Conservation (phyloP, 805 yeast genomes). For the Teunomyces pallodes region DNA sequence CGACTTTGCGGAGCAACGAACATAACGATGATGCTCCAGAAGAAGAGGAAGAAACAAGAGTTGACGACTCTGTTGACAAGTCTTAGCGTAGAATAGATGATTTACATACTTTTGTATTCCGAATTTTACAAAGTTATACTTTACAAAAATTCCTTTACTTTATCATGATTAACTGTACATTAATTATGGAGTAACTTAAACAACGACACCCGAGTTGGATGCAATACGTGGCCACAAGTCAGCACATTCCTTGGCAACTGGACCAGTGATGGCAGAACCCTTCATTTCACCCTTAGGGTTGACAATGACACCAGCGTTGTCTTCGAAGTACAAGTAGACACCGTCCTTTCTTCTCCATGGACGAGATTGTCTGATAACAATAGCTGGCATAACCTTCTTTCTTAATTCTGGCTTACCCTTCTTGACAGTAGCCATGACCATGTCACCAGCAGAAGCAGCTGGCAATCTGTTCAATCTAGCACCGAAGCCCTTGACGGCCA, state of each 20-base stretch:
- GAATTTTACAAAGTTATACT: not conserved
- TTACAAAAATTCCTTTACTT: not conserved
- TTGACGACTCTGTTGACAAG: conserved; percentile 1
- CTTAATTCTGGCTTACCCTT: conserved; percentile 99
- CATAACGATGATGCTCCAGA: not conserved
- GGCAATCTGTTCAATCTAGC: conserved; percentile 99
- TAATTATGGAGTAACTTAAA: conserved; percentile 46
- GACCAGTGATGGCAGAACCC: conserved; percentile 99
- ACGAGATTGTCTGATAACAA: conserved; percentile 98
- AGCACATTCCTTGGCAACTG: conserved; percentile 99
- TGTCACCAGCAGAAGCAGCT: conserved; percentile 99
- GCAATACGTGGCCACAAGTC: conserved; percentile 99
- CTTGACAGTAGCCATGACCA: conserved; percentile 99
- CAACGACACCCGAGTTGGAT: conserved; percentile 99
- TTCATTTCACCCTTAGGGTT: conserved; percentile 99
- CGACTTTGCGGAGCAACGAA: conserved; percentile 11
- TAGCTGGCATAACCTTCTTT: conserved; percentile 99
- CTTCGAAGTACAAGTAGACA: conserved; percentile 98
- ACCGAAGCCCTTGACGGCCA: conserved; percentile 99
- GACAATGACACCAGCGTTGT: conserved; percentile 99
- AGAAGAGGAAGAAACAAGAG: not conserved
- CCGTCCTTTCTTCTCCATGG: conserved; percentile 99
- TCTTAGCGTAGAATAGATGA: not conserved
- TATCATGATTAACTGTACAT: not conserved
- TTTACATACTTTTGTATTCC: not conserved